phyloP scores from a whole-genome alignment of 1,284 basidiomycete species.

The Trichosporon inkin region DNA sequence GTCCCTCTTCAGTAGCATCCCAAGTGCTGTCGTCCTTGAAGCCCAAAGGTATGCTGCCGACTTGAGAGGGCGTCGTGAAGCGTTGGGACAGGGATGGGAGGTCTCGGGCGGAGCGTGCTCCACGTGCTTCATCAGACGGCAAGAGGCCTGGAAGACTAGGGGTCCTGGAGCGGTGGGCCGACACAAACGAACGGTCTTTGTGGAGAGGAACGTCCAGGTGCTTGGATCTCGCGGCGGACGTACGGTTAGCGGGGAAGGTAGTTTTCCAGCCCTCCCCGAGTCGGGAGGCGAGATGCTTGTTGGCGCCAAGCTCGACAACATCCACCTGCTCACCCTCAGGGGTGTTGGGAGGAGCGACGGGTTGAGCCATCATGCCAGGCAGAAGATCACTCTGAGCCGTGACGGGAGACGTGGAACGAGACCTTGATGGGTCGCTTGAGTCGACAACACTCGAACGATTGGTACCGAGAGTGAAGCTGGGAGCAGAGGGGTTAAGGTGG shows the following conservation, averaged over 20 bases:
- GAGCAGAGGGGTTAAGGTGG: conserved; percentile 15
- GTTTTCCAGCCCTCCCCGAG: conserved; percentile 14
- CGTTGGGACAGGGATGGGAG: background rate
- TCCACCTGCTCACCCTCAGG: conserved; percentile 1
- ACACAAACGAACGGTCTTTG: conserved; percentile 2
- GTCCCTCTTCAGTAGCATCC: background rate
- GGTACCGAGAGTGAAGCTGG: conserved; percentile 1
- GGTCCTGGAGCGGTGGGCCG: conserved; percentile 11
- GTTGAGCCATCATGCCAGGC: background rate
- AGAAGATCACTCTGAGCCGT: background rate
- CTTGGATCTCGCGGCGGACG: background rate
- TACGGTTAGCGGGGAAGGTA: conserved; percentile 6
- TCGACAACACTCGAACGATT: background rate
- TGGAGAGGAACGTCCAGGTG: background rate
- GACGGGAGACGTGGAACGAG: background rate
- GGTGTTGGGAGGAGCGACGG: conserved; percentile 7
- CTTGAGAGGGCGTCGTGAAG: background rate
- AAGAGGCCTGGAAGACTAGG: conserved; percentile 24
- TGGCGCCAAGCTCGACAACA: background rate
- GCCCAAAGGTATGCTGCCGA: background rate
- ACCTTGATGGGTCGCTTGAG: background rate
- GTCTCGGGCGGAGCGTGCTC: conserved; percentile 4
- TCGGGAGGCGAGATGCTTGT: conserved; percentile 8
- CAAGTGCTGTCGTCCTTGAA: background rate
- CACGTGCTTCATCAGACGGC: conserved; percentile 6